These are phyloP conservation scores for Kalanchoe fedtschenkoi DNA, from an alignment of 164 flowering plant species.

Conservation along the genomic window DNA sequence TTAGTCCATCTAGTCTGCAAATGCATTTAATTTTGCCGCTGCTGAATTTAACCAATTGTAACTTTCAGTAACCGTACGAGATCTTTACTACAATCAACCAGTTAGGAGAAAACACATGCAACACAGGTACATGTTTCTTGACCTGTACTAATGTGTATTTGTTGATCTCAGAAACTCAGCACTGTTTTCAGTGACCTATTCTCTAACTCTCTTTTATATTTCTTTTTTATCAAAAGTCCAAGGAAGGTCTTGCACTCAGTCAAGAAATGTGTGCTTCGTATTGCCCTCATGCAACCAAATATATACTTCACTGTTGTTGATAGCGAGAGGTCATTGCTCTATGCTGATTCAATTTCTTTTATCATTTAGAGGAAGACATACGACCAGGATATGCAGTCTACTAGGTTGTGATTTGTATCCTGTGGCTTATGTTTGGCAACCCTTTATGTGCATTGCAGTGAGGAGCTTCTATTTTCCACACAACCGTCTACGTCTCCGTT, in stretches of 20 bases:
- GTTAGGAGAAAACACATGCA: conserved; percentile 80
- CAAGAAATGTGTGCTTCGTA: conserved; percentile 50
- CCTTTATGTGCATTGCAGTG: conserved; percentile 31
- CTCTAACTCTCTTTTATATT: conserved; percentile 13
- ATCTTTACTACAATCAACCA: conserved; percentile 93
- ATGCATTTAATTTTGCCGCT: not conserved
- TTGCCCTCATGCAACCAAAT: conserved; percentile 65
- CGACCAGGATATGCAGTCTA: not conserved
- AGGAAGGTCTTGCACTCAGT: conserved; percentile 68
- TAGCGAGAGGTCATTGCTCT: conserved; percentile 41
- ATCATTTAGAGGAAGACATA: not conserved
- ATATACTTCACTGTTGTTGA: conserved; percentile 61
- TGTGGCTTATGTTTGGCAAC: not conserved
- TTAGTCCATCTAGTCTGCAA: not conserved
- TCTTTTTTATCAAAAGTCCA: conserved; percentile 38
- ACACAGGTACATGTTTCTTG: conserved; percentile 43
- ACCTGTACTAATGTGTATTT: not conserved
- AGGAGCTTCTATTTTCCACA: conserved; percentile 47
- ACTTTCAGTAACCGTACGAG: conserved; percentile 67
- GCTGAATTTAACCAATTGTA: not conserved
- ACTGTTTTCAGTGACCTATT: not conserved
- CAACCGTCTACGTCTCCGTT: conserved; percentile 48
- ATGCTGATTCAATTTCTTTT: conserved; percentile 1
- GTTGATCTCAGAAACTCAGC: not conserved
- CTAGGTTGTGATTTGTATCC: not conserved